These are phyloP conservation scores for Mortierella sp. DNA, from an alignment of 371 early-diverging fungal species.

Conservation along the genomic window DNA sequence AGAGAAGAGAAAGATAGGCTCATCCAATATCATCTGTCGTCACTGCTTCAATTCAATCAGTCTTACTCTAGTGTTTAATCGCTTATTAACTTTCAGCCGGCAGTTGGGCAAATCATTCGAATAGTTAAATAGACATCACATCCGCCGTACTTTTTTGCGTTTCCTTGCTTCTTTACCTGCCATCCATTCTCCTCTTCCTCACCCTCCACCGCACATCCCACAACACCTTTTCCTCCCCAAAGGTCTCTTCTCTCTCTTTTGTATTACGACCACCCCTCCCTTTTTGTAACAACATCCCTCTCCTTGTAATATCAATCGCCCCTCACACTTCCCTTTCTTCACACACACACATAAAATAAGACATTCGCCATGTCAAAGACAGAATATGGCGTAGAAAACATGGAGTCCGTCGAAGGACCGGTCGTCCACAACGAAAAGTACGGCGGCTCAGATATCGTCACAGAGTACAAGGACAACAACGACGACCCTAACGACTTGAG, in stretches of 20 bases:
- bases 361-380: background rate
- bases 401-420: background rate
- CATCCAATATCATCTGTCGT: conserved; percentile 7
- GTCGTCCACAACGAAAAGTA: background rate
- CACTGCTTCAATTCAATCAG: background rate
- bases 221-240: background rate
- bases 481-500: too few species aligned
- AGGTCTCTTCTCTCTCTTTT: background rate
- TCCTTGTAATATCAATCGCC: background rate
- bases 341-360: background rate
- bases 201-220: background rate
- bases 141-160: background rate
- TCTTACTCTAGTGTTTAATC: background rate
- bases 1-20: background rate
- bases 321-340: background rate
- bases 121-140: background rate
- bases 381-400: conserved; percentile 8
- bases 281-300: background rate
- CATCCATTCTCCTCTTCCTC: background rate
- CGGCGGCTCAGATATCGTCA: background rate
- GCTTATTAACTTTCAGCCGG: too few species aligned
- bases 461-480: background rate
- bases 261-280: background rate
- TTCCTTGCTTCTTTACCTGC: conserved; percentile 1
- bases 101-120: background rate